phyloP scores from a whole-genome alignment of 2,329 filamentous ascomycete genomes.

The Dactylellina cionopaga region DNA sequence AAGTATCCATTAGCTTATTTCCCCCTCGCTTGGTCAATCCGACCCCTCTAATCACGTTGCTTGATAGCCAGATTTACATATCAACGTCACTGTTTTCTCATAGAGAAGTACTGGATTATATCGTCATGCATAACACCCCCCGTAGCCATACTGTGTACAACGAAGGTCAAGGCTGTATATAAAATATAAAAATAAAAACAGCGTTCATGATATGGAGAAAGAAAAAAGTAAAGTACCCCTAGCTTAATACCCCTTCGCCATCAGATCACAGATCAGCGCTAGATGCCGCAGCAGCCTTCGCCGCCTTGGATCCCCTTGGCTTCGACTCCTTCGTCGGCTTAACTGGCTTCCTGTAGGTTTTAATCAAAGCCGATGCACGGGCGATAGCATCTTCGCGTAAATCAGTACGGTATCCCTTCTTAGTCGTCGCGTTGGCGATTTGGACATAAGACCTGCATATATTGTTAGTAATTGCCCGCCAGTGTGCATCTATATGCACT shows the following conservation, averaged over 20 bases:
- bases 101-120: constrained; percentile 32
- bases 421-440: constrained; percentile 49
- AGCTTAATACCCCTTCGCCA: constrained; percentile 16
- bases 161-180: constrained; percentile 39
- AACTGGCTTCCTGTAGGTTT: constrained; percentile 43
- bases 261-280: constrained; percentile 43
- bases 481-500: not conserved
- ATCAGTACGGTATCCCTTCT: constrained; percentile 51
- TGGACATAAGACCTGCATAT: constrained; percentile 38
- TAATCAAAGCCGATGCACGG: constrained; percentile 50
- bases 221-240: constrained; percentile 4
- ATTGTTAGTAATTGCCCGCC: constrained; percentile 3
- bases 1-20: not conserved
- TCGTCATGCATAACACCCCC: constrained; percentile 40
- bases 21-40: constrained; percentile 33
- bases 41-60: constrained; percentile 17
- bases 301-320: constrained; percentile 49
- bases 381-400: constrained; percentile 45
- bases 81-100: constrained; percentile 1
- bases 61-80: constrained; percentile 9
- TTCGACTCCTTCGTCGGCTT: constrained; percentile 46
- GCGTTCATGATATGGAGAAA: constrained; percentile 22
- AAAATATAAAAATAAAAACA: constrained; percentile 30
- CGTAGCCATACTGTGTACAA: constrained; percentile 30
- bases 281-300: constrained; percentile 30